phyloP scores from a whole-genome alignment of 495 filamentous ascomycete species.

The Immersiella caudata region DNA sequence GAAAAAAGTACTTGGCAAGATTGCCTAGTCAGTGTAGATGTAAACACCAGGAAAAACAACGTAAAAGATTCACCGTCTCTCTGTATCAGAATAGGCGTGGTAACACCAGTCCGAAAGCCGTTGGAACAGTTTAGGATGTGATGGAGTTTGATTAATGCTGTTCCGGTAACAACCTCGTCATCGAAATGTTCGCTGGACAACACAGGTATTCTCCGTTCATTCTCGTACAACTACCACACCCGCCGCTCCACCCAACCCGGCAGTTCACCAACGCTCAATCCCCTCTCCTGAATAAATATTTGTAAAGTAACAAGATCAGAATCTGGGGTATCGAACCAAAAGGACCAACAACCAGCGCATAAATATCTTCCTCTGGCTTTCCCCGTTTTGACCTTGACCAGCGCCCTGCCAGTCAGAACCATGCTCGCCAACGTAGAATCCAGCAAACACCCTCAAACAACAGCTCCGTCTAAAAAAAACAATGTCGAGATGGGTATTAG shows the following conservation, averaged over 20 bases:
- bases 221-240: neutral
- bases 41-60: neutral
- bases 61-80: neutral
- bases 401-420: neutral
- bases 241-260: neutral
- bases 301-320: slow-evolving; percentile 10
- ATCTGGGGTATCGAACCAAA: slow-evolving; percentile 31
- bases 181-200: neutral
- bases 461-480: neutral
- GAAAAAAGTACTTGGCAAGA: neutral
- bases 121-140: no score
- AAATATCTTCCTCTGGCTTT: neutral
- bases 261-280: neutral
- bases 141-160: no score
- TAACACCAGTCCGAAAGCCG: no score
- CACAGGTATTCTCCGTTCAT: neutral
- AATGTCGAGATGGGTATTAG: neutral
- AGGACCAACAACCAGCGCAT: slow-evolving; percentile 8
- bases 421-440: neutral
- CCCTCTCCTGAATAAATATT: neutral
- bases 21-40: neutral
- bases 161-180: no score
- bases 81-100: neutral
- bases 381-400: neutral
- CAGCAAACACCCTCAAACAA: neutral